Evolutionary conservation across 176 grass and related monocot genomes (phyloP).

Genomic region (Metroxylon sagu): DNA sequence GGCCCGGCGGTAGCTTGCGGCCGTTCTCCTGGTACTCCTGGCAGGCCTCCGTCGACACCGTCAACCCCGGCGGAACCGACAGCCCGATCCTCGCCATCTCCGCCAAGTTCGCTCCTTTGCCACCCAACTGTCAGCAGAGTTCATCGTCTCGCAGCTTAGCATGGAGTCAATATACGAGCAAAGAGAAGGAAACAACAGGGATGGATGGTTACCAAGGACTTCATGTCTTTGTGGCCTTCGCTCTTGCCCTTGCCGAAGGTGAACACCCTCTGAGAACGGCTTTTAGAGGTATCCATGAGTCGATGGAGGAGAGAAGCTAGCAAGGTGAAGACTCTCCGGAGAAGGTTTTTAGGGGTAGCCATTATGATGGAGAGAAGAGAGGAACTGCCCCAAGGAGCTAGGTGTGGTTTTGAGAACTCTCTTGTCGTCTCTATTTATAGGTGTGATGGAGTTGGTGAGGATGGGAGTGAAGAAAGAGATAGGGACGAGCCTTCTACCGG

Average conservation of each 20-base stretch:
- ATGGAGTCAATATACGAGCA: neutral
- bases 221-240: conserved; percentile 93
- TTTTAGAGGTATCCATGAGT: conserved; percentile 47
- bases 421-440: too few species aligned
- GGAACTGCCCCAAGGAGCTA: too few species aligned
- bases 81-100: conserved; percentile 98
- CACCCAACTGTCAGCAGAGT: conserved; percentile 41
- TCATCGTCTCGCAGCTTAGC: too few species aligned
- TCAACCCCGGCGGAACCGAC: conserved; percentile 95
- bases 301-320: too few species aligned
- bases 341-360: conserved; percentile 26
- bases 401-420: too few species aligned
- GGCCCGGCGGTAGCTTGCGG: conserved; percentile 36
- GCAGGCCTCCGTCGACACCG: conserved; percentile 96
- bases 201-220: conserved; percentile 48
- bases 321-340: conserved; percentile 85
- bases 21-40: conserved; percentile 72
- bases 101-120: conserved; percentile 93
- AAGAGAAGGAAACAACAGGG: neutral
- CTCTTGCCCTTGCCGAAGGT: conserved; percentile 98
- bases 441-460: too few species aligned
- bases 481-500: too few species aligned
- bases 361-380: conserved; percentile 23
- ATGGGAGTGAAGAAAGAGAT: too few species aligned
- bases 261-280: conserved; percentile 63